These are phyloP conservation scores for Vigna unguiculata DNA, from an alignment of 306 rosid genomes.

Conservation along the genomic window DNA sequence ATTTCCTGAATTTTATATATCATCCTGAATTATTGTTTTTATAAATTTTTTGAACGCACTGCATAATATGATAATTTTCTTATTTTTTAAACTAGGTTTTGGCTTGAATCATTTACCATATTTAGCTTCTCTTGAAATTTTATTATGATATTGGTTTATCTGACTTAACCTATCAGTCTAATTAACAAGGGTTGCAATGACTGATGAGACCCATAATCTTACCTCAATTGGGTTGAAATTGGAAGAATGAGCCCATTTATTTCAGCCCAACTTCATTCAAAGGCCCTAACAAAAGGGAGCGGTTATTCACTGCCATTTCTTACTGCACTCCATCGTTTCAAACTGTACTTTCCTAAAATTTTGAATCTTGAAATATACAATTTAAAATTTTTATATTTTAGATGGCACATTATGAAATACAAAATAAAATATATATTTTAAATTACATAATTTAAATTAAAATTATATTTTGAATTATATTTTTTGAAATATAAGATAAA, in stretches of 20 bases:
- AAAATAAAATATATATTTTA: too few relatives aligned
- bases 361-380: too few relatives aligned
- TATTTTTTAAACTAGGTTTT: neutral
- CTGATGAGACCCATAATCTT: neutral
- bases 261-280: neutral
- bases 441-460: too few relatives aligned
- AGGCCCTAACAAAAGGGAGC: neutral
- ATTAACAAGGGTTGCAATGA: too few relatives aligned
- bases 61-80: neutral
- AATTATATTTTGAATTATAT: too few relatives aligned
- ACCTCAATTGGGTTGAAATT: neutral
- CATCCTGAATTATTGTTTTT: neutral
- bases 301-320: too few relatives aligned
- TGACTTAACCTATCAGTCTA: neutral
- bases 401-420: too few relatives aligned
- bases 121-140: neutral
- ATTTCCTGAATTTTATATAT: neutral
- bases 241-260: neutral
- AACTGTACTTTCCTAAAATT: too few relatives aligned
- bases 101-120: neutral
- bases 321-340: too few relatives aligned
- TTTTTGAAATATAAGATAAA: too few relatives aligned
- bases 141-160: neutral
- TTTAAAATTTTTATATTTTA: too few relatives aligned
- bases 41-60: neutral